phyloP scores from a whole-genome alignment of 495 filamentous ascomycete genomes.

The Neurospora tetrasperma region DNA sequence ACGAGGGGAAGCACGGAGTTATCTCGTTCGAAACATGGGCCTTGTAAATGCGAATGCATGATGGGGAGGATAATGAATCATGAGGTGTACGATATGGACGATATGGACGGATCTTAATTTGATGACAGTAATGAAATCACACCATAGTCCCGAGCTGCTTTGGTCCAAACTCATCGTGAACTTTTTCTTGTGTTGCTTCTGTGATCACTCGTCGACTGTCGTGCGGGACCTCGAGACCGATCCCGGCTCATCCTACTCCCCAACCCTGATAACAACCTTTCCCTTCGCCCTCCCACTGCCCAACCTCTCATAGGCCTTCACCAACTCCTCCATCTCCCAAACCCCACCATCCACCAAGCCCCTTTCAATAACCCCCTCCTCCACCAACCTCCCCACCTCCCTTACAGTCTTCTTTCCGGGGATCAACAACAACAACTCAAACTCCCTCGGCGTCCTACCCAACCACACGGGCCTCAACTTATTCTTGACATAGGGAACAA shows the following conservation, averaged over 20 bases:
- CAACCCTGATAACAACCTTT: slow-evolving; percentile 28
- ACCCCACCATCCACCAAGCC: slow-evolving; percentile 29
- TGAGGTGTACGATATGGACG: too few species aligned
- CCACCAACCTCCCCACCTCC: slow-evolving; percentile 18
- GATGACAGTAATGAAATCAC: too few species aligned
- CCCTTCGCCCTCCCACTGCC: slow-evolving; percentile 26
- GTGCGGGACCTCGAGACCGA: too few species aligned
- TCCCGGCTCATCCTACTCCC: background rate
- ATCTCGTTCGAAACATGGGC: too few species aligned
- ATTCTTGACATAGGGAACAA: slow-evolving; percentile 23
- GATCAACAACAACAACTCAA: slow-evolving; percentile 22
- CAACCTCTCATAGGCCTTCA: slow-evolving; percentile 24
- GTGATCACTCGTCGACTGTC: too few species aligned
- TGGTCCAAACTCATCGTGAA: too few species aligned
- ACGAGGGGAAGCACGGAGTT: too few species aligned
- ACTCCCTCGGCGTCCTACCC: slow-evolving; percentile 29
- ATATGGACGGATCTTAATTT: too few species aligned
- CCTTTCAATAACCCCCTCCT: slow-evolving; percentile 21
- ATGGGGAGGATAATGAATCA: too few species aligned
- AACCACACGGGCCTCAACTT: slow-evolving; percentile 23
- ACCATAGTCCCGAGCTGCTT: too few species aligned
- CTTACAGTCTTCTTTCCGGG: slow-evolving; percentile 15
- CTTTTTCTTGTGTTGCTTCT: too few species aligned
- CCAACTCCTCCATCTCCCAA: slow-evolving; percentile 24
- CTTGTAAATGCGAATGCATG: too few species aligned